Base-by-base conservation (phyloP, 345 rosid species). In the Salix dunnii region DNA sequence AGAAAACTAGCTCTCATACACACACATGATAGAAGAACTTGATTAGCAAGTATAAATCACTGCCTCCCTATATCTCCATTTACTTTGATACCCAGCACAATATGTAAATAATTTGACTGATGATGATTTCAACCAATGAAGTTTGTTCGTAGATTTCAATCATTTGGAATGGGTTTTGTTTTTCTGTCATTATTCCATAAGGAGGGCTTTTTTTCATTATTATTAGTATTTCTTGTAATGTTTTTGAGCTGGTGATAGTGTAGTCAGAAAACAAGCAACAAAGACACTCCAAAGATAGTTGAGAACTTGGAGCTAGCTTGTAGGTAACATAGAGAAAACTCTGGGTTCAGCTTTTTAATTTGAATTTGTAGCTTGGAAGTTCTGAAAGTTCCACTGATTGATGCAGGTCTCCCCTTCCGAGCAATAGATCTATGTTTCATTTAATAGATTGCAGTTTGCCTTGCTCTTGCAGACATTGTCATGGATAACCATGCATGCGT, bases 21-120 rank as follows among this genome's bases (percentile, higher is more conserved):
- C 58, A 51, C 58, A 20, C n/a, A 28, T 17, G 18, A 9, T 38
- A 30, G 30, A n/a, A 18, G 21, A 55, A 55, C 35, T 10, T 14
- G 48, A 63, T 36, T 21, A 55, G 67, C 48, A 72, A 78, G 58
- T 55, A 67, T 38, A 72, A 65, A 55, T 64, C 74, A 30, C 36
- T 0, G 28, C 8, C 30, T 61, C 48, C 16, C 8, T 13, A 42
- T 42, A 18, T 68, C 20, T 18, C 27, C 74, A 1, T 23, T 42
- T 25, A 33, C 31, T 27, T 14, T 70, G 9, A 67, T 23, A 23
- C 35, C 30, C 73, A 17, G 72, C 72, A 65, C 33, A 42, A 67
- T 7, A 2, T 46, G 70, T 66, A 27, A 33, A 49, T 38, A n/a
- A 23, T 74, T 4, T 14, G 42, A 42, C 11, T 18, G 20, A 51